Evolutionary conservation across 768 basidiomycete species (phyloP).

Genomic region (Lactifluus hygrophoroides): DNA sequence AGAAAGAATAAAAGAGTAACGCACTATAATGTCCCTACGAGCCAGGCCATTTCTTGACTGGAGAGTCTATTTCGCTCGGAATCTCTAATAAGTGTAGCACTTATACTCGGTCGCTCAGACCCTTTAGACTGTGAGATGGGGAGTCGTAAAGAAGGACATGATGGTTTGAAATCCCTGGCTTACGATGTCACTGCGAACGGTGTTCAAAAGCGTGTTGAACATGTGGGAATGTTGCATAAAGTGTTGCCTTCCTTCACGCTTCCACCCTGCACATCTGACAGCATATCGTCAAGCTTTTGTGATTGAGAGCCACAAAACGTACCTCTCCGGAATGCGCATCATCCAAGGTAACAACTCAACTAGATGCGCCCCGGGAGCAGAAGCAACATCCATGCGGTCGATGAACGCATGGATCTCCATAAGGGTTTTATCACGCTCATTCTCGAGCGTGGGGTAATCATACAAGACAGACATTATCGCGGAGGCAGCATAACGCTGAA

Average conservation of each 20-base stretch:
- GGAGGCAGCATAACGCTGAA: slow-evolving; percentile 6
- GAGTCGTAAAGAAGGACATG: background rate
- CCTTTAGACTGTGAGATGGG: background rate
- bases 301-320: background rate
- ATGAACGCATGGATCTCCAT: background rate
- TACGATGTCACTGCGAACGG: background rate
- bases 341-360: slow-evolving; percentile 14
- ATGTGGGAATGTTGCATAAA: background rate
- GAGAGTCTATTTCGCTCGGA: slow-evolving; percentile 5
- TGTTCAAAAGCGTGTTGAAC: slow-evolving; percentile 4
- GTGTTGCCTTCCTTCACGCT: slow-evolving; percentile 2
- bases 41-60: slow-evolving; percentile 15
- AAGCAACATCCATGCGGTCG: background rate
- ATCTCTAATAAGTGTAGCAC: slow-evolving; percentile 2
- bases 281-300: background rate
- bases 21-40: slow-evolving; percentile 16
- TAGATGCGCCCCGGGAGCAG: slow-evolving; percentile 2
- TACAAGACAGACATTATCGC: slow-evolving; percentile 9
- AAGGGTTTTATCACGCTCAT: slow-evolving; percentile 1
- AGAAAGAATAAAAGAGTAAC: background rate
- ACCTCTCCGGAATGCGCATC: slow-evolving; percentile 7
- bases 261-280: slow-evolving; percentile 10
- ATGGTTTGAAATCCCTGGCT: background rate
- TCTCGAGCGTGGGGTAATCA: slow-evolving; percentile 1
- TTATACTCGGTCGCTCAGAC: background rate